Conservation (phyloP, 441 rosid genomes). For the Gossypium davidsonii region DNA sequence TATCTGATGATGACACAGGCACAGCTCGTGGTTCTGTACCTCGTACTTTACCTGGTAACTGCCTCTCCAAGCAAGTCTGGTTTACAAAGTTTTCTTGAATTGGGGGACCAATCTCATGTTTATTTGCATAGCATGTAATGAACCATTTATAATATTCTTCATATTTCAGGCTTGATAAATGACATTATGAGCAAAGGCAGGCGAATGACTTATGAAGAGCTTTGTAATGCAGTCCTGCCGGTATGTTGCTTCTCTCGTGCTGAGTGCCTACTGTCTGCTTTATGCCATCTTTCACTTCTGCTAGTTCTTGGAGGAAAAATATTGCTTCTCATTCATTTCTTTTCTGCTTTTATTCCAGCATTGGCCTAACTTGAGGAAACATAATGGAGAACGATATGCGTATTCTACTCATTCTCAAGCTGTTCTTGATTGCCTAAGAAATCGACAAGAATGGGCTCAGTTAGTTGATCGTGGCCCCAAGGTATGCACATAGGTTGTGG, state of each 20-base stretch:
- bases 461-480: constrained; percentile 95
- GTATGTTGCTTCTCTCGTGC: constrained; percentile 33
- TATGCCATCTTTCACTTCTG: constrained; percentile 2
- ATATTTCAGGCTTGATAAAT: constrained; percentile 57
- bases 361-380: constrained; percentile 96
- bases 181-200: constrained; percentile 92
- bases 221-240: constrained; percentile 89
- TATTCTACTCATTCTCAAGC: constrained; percentile 97
- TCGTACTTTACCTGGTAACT: constrained; percentile 75
- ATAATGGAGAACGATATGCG: constrained; percentile 95
- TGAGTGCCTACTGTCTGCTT: neutral
- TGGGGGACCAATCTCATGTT: neutral
- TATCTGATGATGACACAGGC: constrained; percentile 69
- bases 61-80: neutral
- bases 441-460: constrained; percentile 94
- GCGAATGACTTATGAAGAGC: constrained; percentile 91
- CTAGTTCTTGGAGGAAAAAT: neutral
- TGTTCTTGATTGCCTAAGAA: constrained; percentile 94
- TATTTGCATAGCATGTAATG: neutral
- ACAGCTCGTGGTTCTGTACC: constrained; percentile 44
- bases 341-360: constrained; percentile 48
- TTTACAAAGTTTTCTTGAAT: neutral
- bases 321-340: constrained; percentile 1
- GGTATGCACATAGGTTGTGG: constrained; percentile 27
- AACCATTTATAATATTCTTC: constrained; percentile 4